phyloP scores from a whole-genome alignment of 345 rosid species.

The Nasturtium officinale region DNA sequence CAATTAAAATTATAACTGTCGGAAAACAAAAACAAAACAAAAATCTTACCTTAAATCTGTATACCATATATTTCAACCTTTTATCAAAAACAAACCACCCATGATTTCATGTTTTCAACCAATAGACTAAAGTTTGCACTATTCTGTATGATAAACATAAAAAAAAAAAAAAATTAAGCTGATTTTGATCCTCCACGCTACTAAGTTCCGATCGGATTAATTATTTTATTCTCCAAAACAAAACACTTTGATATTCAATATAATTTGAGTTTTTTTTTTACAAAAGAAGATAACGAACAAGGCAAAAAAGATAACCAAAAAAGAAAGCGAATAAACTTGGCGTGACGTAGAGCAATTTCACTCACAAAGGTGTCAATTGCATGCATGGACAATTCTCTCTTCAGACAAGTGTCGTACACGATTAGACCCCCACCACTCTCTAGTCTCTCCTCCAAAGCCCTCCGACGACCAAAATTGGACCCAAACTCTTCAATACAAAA shows the following conservation, averaged over 20 bases:
- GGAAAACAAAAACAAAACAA: too few relatives aligned
- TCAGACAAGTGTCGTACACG: constrained; percentile 32
- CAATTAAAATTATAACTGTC: neutral
- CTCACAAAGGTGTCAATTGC: constrained; percentile 21
- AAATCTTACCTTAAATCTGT: neutral
- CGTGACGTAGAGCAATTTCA: constrained; percentile 25
- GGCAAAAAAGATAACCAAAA: neutral
- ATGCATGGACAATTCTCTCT: constrained; percentile 19
- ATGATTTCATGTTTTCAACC: neutral
- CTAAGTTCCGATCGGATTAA: too few relatives aligned
- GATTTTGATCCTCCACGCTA: too few relatives aligned
- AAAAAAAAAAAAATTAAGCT: neutral
- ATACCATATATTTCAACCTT: too few relatives aligned
- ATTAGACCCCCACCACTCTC: constrained; percentile 1
- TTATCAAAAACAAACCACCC: too few relatives aligned
- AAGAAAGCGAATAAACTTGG: neutral
- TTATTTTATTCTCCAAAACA: too few relatives aligned
- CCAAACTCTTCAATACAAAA: constrained; percentile 1
- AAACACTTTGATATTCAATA: neutral
- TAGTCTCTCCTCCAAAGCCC: constrained; percentile 20
- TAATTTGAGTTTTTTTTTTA: neutral
- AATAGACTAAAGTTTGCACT: neutral
- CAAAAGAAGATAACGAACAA: neutral
- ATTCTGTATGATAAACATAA: neutral
- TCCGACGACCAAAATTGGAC: neutral